These are phyloP conservation scores for Candida frijolesensis DNA, from an alignment of 1,139 yeast genomes.

Conservation along the genomic window DNA sequence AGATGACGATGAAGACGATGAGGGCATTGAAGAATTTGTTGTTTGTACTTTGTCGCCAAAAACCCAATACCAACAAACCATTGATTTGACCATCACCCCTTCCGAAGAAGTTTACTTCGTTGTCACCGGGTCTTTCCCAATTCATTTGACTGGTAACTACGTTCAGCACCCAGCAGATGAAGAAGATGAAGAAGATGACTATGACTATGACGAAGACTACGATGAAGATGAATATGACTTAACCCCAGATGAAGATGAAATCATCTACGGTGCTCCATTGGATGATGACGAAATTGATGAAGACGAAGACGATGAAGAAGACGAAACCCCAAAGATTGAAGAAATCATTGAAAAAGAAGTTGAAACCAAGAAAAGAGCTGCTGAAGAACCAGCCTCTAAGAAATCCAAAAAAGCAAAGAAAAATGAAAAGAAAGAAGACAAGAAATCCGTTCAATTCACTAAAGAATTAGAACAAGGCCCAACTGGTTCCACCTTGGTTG, in stretches of 20 bases:
- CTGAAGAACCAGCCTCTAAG: constrained; percentile 30
- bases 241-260: constrained; percentile 91
- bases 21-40: constrained; percentile 71
- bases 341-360: constrained; percentile 35
- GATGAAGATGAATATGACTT: constrained; percentile 80
- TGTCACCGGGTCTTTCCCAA: constrained; percentile 92
- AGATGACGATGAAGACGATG: constrained; percentile 54
- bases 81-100: constrained; percentile 88
- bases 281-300: constrained; percentile 60
- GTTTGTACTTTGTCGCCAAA: constrained; percentile 91
- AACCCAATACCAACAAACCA: constrained; percentile 81
- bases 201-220: constrained; percentile 51
- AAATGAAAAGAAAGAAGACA: constrained; percentile 31
- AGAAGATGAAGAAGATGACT: constrained; percentile 46
- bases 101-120: constrained; percentile 93
- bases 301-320: constrained; percentile 53
- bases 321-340: constrained; percentile 23
- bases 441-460: constrained; percentile 82
- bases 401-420: constrained; percentile 49
- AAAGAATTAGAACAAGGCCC: constrained; percentile 95
- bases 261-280: constrained; percentile 54
- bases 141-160: constrained; percentile 92
- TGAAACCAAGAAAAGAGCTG: constrained; percentile 37
- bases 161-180: constrained; percentile 91
- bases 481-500: constrained; percentile 51